Percentiles rank a stretch among this genome's conserved stretches.
Evolutionary conservation across 2,329 filamentous ascomycete genomes (phyloP).

Genomic region (Emmonsiellopsis sp.): DNA sequence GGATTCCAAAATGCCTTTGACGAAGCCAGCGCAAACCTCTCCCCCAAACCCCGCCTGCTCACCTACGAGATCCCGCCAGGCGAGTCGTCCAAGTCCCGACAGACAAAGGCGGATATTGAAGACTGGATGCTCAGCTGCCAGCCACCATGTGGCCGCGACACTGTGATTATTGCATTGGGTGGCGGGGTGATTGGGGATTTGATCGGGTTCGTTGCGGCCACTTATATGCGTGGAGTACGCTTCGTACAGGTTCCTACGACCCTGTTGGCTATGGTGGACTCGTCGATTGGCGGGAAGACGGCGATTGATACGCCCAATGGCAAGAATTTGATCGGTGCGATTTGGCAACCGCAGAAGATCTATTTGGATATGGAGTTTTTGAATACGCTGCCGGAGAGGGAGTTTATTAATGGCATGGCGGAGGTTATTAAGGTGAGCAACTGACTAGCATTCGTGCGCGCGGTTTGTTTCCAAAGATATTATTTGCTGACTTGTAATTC

Average conservation of each 20-base stretch:
- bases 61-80: constrained; percentile 82
- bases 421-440: constrained; percentile 69
- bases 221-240: constrained; percentile 94
- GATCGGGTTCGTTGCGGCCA: constrained; percentile 94
- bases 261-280: constrained; percentile 93
- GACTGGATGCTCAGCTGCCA: constrained; percentile 90
- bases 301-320: constrained; percentile 93
- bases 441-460: background rate
- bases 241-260: constrained; percentile 97
- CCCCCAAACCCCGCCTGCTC: constrained; percentile 57
- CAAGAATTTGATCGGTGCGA: constrained; percentile 91
- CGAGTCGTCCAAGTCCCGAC: constrained; percentile 84
- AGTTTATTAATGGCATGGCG: constrained; percentile 98
- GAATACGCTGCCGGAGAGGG: constrained; percentile 77
- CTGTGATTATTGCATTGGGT: constrained; percentile 85
- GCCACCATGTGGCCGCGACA: constrained; percentile 79
- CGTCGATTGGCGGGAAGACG: constrained; percentile 95
- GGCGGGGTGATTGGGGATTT: constrained; percentile 97
- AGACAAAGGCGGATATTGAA: constrained; percentile 91
- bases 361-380: constrained; percentile 92
- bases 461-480: background rate
- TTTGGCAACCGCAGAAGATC: constrained; percentile 91
- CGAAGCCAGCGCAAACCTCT: constrained; percentile 34
- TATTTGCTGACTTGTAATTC: background rate
- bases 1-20: constrained; percentile 61